Percentiles rank a stretch among this genome's conserved stretches.
phyloP scores from a whole-genome alignment of 495 filamentous ascomycete genomes.

The Annulohypoxylon moriforme region DNA sequence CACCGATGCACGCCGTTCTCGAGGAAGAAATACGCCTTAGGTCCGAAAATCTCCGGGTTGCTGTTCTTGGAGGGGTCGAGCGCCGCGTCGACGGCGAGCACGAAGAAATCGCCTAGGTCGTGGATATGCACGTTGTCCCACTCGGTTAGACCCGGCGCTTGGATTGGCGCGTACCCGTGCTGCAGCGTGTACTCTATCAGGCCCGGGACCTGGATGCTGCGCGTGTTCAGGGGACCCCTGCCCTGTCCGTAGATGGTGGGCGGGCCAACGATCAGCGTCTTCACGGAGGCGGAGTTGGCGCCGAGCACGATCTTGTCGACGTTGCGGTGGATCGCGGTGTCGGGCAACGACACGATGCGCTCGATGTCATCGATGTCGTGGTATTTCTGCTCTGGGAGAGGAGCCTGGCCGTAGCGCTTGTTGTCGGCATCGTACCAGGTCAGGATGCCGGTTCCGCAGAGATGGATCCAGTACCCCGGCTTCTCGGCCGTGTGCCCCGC shows the following conservation, averaged over 20 bases:
- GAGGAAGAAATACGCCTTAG: conserved; percentile 78
- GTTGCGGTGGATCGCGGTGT: conserved; percentile 56
- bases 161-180: conserved; percentile 70
- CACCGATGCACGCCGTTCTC: conserved; percentile 76
- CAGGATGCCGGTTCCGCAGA: conserved; percentile 60
- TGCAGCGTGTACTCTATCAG: conserved; percentile 68
- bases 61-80: conserved; percentile 44
- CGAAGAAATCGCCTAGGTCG: conserved; percentile 74
- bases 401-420: conserved; percentile 55
- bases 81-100: conserved; percentile 74
- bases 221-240: conserved; percentile 74
- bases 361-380: conserved; percentile 54
- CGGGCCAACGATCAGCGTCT: conserved; percentile 79
- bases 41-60: conserved; percentile 74
- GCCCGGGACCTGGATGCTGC: conserved; percentile 72
- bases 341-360: conserved; percentile 52
- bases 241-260: conserved; percentile 82
- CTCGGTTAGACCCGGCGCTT: conserved; percentile 71
- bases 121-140: conserved; percentile 82
- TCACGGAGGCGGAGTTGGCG: conserved; percentile 60
- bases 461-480: conserved; percentile 62
- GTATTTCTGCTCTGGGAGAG: conserved; percentile 52
- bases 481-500: conserved; percentile 58
- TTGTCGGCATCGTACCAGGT: conserved; percentile 57
- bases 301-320: conserved; percentile 59